A percentile compares a stretch with the other conserved stretches of the same genome.
phyloP scores from a whole-genome alignment of 2,329 filamentous ascomycete species.

The Cordyceps javanica region DNA sequence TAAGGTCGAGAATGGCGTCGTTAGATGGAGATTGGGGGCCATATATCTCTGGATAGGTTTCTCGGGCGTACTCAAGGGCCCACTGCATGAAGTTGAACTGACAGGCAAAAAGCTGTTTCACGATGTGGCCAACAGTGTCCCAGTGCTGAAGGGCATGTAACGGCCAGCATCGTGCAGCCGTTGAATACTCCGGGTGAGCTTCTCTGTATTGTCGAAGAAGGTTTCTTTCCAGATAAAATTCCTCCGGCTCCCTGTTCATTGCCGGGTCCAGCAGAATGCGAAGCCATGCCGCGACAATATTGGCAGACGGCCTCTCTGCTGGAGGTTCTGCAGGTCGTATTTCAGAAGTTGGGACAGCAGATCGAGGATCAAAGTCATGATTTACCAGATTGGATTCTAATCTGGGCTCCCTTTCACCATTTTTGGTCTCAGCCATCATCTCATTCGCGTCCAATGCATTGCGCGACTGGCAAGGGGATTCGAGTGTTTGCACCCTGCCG shows the following conservation, averaged over 20 bases:
- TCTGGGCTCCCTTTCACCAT: neutral
- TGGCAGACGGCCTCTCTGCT: neutral
- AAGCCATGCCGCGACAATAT: conserved; percentile 10
- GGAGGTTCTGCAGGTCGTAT: neutral
- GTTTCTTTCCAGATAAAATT: conserved; percentile 22
- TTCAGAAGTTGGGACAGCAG: neutral
- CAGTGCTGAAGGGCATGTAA: conserved; percentile 23
- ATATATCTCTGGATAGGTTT: conserved; percentile 22
- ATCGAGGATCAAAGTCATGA: neutral
- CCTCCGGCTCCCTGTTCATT: conserved; percentile 21
- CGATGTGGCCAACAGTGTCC: conserved; percentile 20
- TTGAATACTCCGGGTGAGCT: conserved; percentile 20
- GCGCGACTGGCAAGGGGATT: neutral
- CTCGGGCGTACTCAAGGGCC: conserved; percentile 28
- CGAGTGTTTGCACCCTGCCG: neutral
- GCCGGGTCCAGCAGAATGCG: conserved; percentile 3
- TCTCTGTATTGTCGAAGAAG: conserved; percentile 19
- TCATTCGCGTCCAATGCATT: conserved; percentile 3
- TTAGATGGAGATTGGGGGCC: conserved; percentile 19
- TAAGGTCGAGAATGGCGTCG: conserved; percentile 23
- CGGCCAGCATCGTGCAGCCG: conserved; percentile 24
- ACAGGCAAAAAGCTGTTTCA: conserved; percentile 25
- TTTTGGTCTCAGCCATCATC: conserved; percentile 7
- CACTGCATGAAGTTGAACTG: conserved; percentile 30
- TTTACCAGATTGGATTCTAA: neutral